Evolutionary conservation across 2,329 filamentous ascomycete genomes (phyloP).

Genomic region (Neodidymelliopsis sp.): DNA sequence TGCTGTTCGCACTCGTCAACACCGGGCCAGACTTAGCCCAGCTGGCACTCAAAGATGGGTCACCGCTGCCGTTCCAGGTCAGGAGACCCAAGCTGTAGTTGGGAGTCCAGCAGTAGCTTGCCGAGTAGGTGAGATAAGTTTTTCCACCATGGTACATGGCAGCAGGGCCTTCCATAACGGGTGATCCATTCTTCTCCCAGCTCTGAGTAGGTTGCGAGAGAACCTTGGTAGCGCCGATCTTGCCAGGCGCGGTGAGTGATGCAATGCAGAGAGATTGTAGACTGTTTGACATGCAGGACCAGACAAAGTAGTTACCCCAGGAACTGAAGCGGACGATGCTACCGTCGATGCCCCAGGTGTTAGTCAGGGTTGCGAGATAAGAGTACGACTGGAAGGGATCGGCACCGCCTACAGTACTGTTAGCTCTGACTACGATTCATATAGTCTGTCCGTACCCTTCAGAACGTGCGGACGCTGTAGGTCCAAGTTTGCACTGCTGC

Average conservation of each 20-base stretch:
- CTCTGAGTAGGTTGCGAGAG: constrained; percentile 60
- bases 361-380: constrained; percentile 58
- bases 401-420: constrained; percentile 53
- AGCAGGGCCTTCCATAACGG: constrained; percentile 64
- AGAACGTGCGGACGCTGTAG: constrained; percentile 62
- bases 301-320: constrained; percentile 61
- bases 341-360: constrained; percentile 59
- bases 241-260: constrained; percentile 50
- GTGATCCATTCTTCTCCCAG: constrained; percentile 60
- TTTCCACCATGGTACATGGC: constrained; percentile 62
- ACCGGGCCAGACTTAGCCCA: constrained; percentile 64
- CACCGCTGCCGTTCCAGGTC: constrained; percentile 59
- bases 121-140: constrained; percentile 63
- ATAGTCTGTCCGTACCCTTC: constrained; percentile 48
- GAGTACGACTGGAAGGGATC: constrained; percentile 61
- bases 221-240: constrained; percentile 56
- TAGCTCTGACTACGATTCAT: neutral
- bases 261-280: constrained; percentile 55
- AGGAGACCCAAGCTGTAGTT: constrained; percentile 63
- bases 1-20: constrained; percentile 62
- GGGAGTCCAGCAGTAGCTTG: constrained; percentile 64
- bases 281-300: constrained; percentile 60
- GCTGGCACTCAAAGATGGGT: constrained; percentile 54
- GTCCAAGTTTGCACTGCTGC: constrained; percentile 55
- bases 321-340: constrained; percentile 60